Evolutionary conservation across 352 stramenopile species (phyloP).

Genomic region (Sclerospora graminicola): DNA sequence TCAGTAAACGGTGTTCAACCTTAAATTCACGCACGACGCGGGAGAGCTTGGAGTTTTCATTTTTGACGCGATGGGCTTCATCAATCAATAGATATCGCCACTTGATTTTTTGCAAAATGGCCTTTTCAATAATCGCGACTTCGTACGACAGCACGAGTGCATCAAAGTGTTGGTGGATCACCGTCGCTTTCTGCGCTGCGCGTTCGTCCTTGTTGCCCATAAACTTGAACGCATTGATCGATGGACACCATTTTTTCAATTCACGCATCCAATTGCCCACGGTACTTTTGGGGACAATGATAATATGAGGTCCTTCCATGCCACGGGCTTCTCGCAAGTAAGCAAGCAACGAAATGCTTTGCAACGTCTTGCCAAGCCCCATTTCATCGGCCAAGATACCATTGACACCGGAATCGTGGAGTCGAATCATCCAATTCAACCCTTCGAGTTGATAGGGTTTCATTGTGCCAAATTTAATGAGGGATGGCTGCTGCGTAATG

Average conservation of each 20-base stretch:
- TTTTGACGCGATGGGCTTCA: constrained; percentile 98
- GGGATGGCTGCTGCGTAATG: constrained; percentile 69
- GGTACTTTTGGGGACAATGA: constrained; percentile 97
- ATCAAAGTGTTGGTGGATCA: constrained; percentile 85
- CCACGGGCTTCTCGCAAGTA: constrained; percentile 90
- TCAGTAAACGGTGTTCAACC: constrained; percentile 91
- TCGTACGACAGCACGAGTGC: constrained; percentile 89
- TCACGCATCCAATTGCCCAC: constrained; percentile 99
- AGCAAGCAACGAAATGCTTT: constrained; percentile 96
- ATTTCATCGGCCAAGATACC: constrained; percentile 82
- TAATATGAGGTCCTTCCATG: constrained; percentile 95
- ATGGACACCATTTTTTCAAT: constrained; percentile 94
- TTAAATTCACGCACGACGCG: constrained; percentile 83
- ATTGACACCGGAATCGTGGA: constrained; percentile 87
- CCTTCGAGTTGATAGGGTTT: constrained; percentile 84
- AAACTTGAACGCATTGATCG: constrained; percentile 91
- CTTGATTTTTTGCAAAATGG: constrained; percentile 88
- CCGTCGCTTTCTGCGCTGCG: constrained; percentile 84
- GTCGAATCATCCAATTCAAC: constrained; percentile 88
- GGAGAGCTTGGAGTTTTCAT: constrained; percentile 89
- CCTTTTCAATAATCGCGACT: constrained; percentile 93
- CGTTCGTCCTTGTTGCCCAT: constrained; percentile 93
- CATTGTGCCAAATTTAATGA: constrained; percentile 83
- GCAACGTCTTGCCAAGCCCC: constrained; percentile 93
- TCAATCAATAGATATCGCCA: constrained; percentile 98